A percentile compares a stretch with the other conserved stretches of the same genome.
phyloP scores from a whole-genome alignment of 768 basidiomycete genomes.

The Tylopilus sp. region DNA sequence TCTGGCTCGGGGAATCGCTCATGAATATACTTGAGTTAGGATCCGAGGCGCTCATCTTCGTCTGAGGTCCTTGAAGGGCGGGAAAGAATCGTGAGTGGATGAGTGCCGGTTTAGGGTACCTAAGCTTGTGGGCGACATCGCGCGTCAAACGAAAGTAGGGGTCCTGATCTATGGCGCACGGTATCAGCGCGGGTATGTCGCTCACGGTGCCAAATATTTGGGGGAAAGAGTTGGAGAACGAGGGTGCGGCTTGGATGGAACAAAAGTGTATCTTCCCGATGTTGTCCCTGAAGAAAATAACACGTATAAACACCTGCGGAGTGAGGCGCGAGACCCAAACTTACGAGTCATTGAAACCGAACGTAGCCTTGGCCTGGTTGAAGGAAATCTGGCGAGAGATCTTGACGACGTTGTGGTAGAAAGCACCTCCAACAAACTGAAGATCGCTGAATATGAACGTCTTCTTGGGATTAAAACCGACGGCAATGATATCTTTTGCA shows the following conservation, averaged over 20 bases:
- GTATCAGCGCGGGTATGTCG: constrained; percentile 90
- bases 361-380: constrained; percentile 91
- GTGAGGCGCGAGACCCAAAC: constrained; percentile 27
- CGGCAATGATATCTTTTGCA: constrained; percentile 94
- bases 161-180: constrained; percentile 97
- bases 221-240: constrained; percentile 98
- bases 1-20: constrained; percentile 88
- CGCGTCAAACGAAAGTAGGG: constrained; percentile 97
- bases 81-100: constrained; percentile 98
- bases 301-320: neutral
- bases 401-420: constrained; percentile 92
- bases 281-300: constrained; percentile 71
- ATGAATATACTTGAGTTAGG: constrained; percentile 93
- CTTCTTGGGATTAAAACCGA: constrained; percentile 86
- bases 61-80: constrained; percentile 94
- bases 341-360: constrained; percentile 95
- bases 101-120: constrained; percentile 91
- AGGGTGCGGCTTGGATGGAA: constrained; percentile 91
- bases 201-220: constrained; percentile 86
- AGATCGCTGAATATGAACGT: constrained; percentile 98
- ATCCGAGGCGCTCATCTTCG: constrained; percentile 98
- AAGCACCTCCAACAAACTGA: constrained; percentile 84
- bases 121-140: constrained; percentile 90
- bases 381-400: constrained; percentile 92
- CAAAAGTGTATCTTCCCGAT: constrained; percentile 98